Base-by-base conservation (phyloP, 208 protist species). In the Crithidia acanthocephali region DNA sequence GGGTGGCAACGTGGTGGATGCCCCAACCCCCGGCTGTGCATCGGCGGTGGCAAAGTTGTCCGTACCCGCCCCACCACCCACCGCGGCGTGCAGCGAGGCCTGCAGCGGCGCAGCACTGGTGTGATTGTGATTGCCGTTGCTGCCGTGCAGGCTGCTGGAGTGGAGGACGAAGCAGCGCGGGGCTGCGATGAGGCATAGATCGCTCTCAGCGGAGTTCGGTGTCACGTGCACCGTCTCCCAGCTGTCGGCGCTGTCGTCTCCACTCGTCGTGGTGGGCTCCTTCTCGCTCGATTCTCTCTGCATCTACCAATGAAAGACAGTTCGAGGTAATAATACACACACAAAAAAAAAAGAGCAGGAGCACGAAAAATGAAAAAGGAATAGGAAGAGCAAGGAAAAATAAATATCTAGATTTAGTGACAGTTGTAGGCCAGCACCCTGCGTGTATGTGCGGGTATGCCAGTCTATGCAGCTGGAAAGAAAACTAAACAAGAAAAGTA, bases 171-270 rank as follows among this genome's bases (percentile, higher is more conserved):
- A 73, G 68, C 53, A 73, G 16, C 58, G 57, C 15, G 68, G 53
- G 10, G n/a, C 33, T 15, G 58, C 44, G 33, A 73, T 73, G 35
- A n/a, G 16, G 3, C 40, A 8, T 10, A 73, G 57, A 2, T 73
- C 68, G 23, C 28, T 25, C 25, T 64, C 48, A 1, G 68, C 68
- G 8, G 68, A 63, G 23, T 22, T 10, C 15, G 68, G 68, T 2
- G 57, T 64, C 0, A 73, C 57, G 28, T 73, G 58, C 4, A 65
- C 68, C 1, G 57, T 65, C 1, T 73, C 68, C 68, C 68, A 73
- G 47, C 42, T 37, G 7, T 73, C 68, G 10, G 58, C 42, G 56
- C 40, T 50, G 15, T 64, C 48, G 0, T 73, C 68, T 10, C 23
- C 53, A 13, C 20, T 42, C 13, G 20, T 15, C n/a, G 44, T 30